Percentiles rank a stretch among this genome's conserved stretches.
Conservation (phyloP, 139 green algal genomes). For the Limnomonas spitsbergensis region DNA sequence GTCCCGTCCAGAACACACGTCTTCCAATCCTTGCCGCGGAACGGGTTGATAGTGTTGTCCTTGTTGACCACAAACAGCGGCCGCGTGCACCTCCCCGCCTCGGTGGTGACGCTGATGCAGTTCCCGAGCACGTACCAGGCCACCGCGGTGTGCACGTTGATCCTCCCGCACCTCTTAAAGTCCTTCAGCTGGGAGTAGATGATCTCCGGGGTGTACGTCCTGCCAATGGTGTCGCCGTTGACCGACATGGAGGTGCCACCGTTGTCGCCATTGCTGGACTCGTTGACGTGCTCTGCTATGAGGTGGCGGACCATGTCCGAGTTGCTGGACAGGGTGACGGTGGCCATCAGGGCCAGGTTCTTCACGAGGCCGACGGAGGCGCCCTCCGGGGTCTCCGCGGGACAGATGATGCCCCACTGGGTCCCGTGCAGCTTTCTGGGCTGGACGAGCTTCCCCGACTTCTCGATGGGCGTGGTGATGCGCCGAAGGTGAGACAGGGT, state of each 20-base stretch:
- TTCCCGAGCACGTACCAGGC: not conserved
- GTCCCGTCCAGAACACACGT: slow-evolving; percentile 29
- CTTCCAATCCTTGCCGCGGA: not conserved
- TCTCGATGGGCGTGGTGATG: slow-evolving; percentile 34
- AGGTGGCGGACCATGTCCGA: not conserved
- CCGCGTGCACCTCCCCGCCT: slow-evolving; percentile 9
- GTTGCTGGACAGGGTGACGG: not conserved
- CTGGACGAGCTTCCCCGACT: slow-evolving; percentile 31
- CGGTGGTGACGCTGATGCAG: slow-evolving; percentile 11
- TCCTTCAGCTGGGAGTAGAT: not conserved
- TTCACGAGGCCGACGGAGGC: slow-evolving; percentile 57
- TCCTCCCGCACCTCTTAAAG: not conserved
- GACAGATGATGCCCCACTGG: slow-evolving; percentile 70
- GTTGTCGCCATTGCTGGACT: not conserved
- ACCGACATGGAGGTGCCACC: slow-evolving; percentile 33
- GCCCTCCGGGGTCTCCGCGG: slow-evolving; percentile 55
- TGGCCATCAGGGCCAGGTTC: slow-evolving; percentile 57
- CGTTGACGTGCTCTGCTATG: not conserved
- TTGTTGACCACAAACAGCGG: slow-evolving; percentile 34
- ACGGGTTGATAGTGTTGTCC: not conserved
- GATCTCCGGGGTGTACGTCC: not conserved
- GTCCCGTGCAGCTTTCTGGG: slow-evolving; percentile 58
- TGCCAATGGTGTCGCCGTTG: slow-evolving; percentile 43
- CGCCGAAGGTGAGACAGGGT: slow-evolving; percentile 59
- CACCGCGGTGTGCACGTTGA: not conserved